Evolutionary conservation across 1,284 basidiomycete species (phyloP).

Genomic region (Ceratobasidium sp.): DNA sequence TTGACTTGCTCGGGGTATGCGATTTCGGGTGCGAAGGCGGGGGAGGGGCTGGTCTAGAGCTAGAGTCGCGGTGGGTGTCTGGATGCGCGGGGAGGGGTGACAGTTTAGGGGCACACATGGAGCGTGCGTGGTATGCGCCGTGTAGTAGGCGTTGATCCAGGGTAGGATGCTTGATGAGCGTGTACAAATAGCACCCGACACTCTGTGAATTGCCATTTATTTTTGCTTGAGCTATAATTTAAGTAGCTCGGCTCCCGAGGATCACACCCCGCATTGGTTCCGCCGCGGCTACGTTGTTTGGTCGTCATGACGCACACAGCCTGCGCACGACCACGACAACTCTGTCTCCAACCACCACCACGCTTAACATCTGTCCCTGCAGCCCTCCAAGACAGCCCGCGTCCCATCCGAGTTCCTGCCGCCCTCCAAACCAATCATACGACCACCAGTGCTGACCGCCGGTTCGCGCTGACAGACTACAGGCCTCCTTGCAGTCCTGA

Average conservation of each 20-base stretch:
- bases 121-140: neutral
- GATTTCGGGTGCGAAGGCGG: too few species aligned
- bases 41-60: too few species aligned
- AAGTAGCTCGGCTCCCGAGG: too few species aligned
- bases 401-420: conserved; percentile 14
- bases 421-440: conserved; percentile 5
- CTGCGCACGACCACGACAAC: too few species aligned
- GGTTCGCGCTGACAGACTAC: too few species aligned
- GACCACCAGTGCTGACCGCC: neutral
- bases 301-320: conserved; percentile 12
- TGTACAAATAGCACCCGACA: conserved; percentile 16
- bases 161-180: neutral
- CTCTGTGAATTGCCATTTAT: neutral
- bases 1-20: too few species aligned
- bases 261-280: too few species aligned
- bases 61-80: too few species aligned
- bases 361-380: too few species aligned
- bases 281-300: neutral
- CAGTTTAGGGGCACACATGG: neutral
- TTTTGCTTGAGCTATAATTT: neutral
- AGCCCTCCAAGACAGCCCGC: neutral
- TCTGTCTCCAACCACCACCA: too few species aligned
- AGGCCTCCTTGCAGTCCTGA: neutral
- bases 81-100: neutral
- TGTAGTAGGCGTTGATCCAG: neutral